Evolutionary conservation across 2,329 filamentous ascomycete genomes (phyloP), one percentile per base, ranked within the genome.

Genomic region (Paradendryphiella salina): DNA sequence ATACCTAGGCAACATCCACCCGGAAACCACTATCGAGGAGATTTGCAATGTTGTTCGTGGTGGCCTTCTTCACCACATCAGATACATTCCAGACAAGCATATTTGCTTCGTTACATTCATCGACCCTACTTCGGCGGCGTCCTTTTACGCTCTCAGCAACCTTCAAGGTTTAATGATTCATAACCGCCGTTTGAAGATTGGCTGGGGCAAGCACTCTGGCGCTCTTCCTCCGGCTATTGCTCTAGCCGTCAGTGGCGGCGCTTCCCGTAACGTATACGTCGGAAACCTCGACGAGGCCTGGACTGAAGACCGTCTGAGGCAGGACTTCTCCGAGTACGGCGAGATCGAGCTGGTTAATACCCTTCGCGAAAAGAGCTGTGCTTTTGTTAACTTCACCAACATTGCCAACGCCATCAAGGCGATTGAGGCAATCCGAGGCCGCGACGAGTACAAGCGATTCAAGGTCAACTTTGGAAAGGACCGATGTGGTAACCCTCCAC

Each of bases 391-490:
- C 79, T 99, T 99, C 74, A 99, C 94, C 71, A 99, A 99, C 78
- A 99, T 99, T 71, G 94, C 94, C 70, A 99, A 99, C 66, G 94
- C 94, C 42, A 99, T 99, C 80, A 99, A 99, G 80, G 94, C 94
- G 1, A 99, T 99, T 60, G 94, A 99, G 76, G 94, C 92, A 17
- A 86, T 99, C 59, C 86, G 94, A 50, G 89, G 91, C 69, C 91
- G 92, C 70, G 94, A 97, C 35, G 94, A 99, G 69, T 99, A 99
- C 81, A 90, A 86, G 76, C 85, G 94, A 66, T 99, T 99, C 85
- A 99, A 99, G 82, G 93, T 99, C 73, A 99, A 99, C 79, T 99
- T 99, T 72, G 94, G 94, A 75, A 99, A 99, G 79, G 94, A 99
- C 72, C 86, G 94, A 49, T 99, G 94, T 67, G 94, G 94, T 61